These are phyloP conservation scores for Pseudonitzschia delicatissima DNA, from an alignment of 108 stramenopile genomes.

Conservation along the genomic window DNA sequence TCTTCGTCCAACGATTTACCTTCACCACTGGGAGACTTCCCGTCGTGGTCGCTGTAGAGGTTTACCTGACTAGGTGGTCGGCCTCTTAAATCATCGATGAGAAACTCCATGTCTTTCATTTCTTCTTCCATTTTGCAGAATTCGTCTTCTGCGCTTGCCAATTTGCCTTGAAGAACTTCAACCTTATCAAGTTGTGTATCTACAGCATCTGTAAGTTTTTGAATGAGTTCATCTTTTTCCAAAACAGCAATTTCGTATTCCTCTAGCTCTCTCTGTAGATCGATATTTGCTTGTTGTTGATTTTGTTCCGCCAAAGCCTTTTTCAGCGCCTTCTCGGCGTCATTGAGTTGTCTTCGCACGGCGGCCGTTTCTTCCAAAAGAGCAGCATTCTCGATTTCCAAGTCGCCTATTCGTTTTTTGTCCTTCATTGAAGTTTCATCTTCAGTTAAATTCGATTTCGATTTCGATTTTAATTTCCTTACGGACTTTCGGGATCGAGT, in stretches of 20 bases:
- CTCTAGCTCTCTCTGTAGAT: slow-evolving; percentile 37
- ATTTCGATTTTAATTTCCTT: not conserved
- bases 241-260: slow-evolving; percentile 49
- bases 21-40: not conserved
- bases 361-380: slow-evolving; percentile 22
- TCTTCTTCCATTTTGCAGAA: slow-evolving; percentile 48
- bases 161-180: slow-evolving; percentile 38
- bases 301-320: not conserved
- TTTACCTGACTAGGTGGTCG: not conserved
- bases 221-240: slow-evolving; percentile 40
- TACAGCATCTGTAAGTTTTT: slow-evolving; percentile 41
- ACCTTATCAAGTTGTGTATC: slow-evolving; percentile 45
- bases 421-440: not conserved
- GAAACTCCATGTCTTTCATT: slow-evolving; percentile 44
- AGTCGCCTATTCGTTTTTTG: not conserved
- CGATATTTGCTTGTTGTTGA: slow-evolving; percentile 8
- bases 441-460: not conserved
- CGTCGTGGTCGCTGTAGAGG: no score
- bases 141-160: slow-evolving; percentile 39
- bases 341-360: slow-evolving; percentile 21
- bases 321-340: not conserved
- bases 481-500: not conserved
- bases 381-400: slow-evolving; percentile 24
- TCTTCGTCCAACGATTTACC: not conserved
- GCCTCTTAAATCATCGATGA: slow-evolving; percentile 9